Percentiles rank a stretch among this genome's conserved stretches.
phyloP scores from a whole-genome alignment of 1,139 yeast species.

The Candida sp. region DNA sequence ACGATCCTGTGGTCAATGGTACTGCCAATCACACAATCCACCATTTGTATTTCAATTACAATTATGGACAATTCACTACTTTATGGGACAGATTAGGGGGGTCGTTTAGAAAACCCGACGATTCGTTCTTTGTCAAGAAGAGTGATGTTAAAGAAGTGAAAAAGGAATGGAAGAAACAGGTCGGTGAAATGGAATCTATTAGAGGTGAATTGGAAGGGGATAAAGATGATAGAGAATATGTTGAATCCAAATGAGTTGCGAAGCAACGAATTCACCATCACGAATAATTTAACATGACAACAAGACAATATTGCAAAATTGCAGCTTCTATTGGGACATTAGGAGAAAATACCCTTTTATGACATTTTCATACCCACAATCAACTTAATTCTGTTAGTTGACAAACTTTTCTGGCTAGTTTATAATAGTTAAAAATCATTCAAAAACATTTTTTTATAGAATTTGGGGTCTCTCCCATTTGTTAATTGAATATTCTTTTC shows the following conservation, averaged over 20 bases:
- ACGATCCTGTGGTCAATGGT: conserved; percentile 93
- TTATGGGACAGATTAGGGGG: conserved; percentile 97
- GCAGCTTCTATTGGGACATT: too few relatives aligned
- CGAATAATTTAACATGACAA: too few relatives aligned
- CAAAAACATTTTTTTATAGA: too few relatives aligned
- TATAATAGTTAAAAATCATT: too few relatives aligned
- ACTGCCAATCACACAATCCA: conserved; percentile 98
- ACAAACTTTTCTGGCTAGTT: too few relatives aligned
- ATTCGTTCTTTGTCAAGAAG: conserved; percentile 70
- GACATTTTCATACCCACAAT: too few relatives aligned
- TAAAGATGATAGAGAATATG: conserved; percentile 49
- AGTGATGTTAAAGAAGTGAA: conserved; percentile 48
- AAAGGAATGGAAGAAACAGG: conserved; percentile 71
- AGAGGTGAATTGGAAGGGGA: conserved; percentile 78
- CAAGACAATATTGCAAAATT: too few relatives aligned
- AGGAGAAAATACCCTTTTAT: too few relatives aligned
- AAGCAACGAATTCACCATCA: too few relatives aligned
- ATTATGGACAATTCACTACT: conserved; percentile 97
- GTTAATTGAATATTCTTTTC: too few relatives aligned
- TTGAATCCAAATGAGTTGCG: conserved; percentile 1
- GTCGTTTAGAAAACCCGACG: conserved; percentile 90
- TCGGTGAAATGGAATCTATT: conserved; percentile 73
- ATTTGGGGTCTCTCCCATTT: too few relatives aligned
- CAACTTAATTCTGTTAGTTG: too few relatives aligned
- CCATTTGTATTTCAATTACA: conserved; percentile 94